Conservation (phyloP, 1,284 basidiomycete species). For the Trametes pubescens region DNA sequence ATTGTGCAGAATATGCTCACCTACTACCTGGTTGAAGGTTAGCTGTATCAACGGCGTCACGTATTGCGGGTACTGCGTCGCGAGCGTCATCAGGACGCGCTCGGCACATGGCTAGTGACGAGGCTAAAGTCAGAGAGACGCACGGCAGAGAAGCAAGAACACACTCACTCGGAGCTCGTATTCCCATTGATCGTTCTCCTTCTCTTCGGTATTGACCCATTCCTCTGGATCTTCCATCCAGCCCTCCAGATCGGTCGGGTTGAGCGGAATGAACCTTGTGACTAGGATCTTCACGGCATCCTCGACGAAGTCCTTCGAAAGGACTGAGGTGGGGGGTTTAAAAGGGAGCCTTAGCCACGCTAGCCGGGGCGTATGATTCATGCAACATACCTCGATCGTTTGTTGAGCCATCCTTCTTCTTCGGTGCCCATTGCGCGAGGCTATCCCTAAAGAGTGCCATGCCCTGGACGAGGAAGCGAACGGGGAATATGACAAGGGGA, state of each 20-base stretch:
- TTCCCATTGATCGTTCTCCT: constrained; percentile 89
- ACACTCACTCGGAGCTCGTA: constrained; percentile 82
- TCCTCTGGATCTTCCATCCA: constrained; percentile 90
- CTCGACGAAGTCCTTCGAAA: constrained; percentile 80
- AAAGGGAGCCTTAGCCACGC: neutral
- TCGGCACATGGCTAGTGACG: constrained; percentile 83
- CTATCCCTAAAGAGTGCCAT: constrained; percentile 91
- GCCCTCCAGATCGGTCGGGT: constrained; percentile 76
- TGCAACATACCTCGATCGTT: constrained; percentile 61
- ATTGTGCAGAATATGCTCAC: constrained; percentile 47
- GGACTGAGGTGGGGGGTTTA: constrained; percentile 51
- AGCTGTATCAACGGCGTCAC: constrained; percentile 76
- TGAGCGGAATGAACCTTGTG: constrained; percentile 84
- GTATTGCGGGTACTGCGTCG: constrained; percentile 75
- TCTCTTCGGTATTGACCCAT: constrained; percentile 87
- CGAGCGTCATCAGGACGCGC: constrained; percentile 83
- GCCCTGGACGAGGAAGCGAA: constrained; percentile 85
- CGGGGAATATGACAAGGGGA: constrained; percentile 64
- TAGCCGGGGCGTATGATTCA: too few relatives aligned
- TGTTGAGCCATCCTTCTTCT: constrained; percentile 63
- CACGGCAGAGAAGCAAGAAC: constrained; percentile 3
- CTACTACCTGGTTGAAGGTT: constrained; percentile 61
- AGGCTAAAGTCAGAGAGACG: constrained; percentile 10
- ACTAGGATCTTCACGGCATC: constrained; percentile 82
- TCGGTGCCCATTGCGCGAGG: constrained; percentile 74